Evolutionary conservation across 495 filamentous ascomycete species (phyloP).

Genomic region (Aspergillus funiculosus): DNA sequence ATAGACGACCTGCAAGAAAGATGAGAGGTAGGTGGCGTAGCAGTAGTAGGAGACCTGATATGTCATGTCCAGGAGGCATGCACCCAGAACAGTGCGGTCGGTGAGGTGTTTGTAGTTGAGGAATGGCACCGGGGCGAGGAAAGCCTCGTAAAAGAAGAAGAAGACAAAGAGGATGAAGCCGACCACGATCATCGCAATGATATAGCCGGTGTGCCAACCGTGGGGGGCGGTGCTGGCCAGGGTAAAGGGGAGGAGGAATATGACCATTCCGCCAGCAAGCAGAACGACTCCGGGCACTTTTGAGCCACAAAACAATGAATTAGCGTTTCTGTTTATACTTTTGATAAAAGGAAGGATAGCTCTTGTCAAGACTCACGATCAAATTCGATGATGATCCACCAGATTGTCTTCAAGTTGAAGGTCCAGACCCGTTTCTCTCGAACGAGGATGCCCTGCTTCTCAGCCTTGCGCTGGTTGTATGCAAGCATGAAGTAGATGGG

Average conservation of each 20-base stretch:
- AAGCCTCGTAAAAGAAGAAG: constrained; percentile 54
- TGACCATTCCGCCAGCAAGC: constrained; percentile 47
- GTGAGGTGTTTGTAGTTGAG: constrained; percentile 52
- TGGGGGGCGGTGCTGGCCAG: constrained; percentile 39
- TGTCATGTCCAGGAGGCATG: constrained; percentile 49
- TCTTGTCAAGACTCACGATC: constrained; percentile 37
- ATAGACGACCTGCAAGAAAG: constrained; percentile 69
- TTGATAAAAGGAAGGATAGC: too few species aligned
- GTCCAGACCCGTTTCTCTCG: constrained; percentile 32
- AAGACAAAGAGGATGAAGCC: constrained; percentile 48
- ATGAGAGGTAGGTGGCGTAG: constrained; percentile 58
- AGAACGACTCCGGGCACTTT: constrained; percentile 50
- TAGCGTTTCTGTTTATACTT: too few species aligned
- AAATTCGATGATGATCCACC: constrained; percentile 52
- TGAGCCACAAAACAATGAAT: neutral
- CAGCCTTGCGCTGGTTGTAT: constrained; percentile 50
- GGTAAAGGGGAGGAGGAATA: constrained; percentile 57
- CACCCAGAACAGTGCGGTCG: constrained; percentile 59
- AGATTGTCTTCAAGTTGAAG: constrained; percentile 30
- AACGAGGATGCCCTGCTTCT: constrained; percentile 33
- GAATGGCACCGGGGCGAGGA: constrained; percentile 48
- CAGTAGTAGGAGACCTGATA: constrained; percentile 50
- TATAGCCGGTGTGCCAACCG: constrained; percentile 44
- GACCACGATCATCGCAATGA: constrained; percentile 52
- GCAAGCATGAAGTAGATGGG: constrained; percentile 46